Evolutionary conservation across 192 early-diverging fungal species (phyloP), one percentile per base, ranked within the genome.

Genomic region (Chytriomyces hyalinus): DNA sequence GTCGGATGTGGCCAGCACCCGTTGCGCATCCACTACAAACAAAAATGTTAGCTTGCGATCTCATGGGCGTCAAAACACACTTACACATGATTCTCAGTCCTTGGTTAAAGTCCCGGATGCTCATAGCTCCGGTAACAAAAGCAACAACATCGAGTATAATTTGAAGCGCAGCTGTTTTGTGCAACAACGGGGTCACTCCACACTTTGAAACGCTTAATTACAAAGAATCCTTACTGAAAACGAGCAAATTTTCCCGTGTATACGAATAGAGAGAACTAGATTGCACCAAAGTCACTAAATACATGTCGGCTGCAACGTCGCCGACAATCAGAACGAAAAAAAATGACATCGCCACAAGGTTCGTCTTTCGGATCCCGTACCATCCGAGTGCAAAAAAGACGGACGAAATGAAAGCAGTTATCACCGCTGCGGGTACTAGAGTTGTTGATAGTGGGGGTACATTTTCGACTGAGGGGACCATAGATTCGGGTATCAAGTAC

Each of bases 61-160:
- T 43, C 6, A 69, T 48, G 61, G 8, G 10, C 43, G 15, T 49
- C 57, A 45, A 26, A 44, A 26, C 2, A 36, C 36, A 46, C 73
- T 48, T 72, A 82, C 81, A 67, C 67, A 82, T 77, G 7, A 73
- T 79, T 46, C 79, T 22, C 5, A 83, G 61, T 4, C 78, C 82
- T 7, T 24, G 57, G 10, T 80, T 77, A 57, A 80, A 83, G 65
- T 76, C 81, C 45, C 49, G 69, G 6, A 80, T 44, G 45, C 78
- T 73, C 60, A 49, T 24, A 8, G 77, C 47, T 4, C 49, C 78
- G 26, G 64, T 80, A 51, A 66, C 26, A 13, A 83, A 13, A 5
- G 75, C 80, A 22, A 20, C 36, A 43, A 83, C 46, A 48, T 80
- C 80, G 22, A 80, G 57, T 20, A 80, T 15, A 6, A 73, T 43